A percentile compares a stretch with the other conserved stretches of the same genome.
These are phyloP conservation scores for Eucalyptus marginata DNA, from an alignment of 345 rosid species.

Conservation along the genomic window DNA sequence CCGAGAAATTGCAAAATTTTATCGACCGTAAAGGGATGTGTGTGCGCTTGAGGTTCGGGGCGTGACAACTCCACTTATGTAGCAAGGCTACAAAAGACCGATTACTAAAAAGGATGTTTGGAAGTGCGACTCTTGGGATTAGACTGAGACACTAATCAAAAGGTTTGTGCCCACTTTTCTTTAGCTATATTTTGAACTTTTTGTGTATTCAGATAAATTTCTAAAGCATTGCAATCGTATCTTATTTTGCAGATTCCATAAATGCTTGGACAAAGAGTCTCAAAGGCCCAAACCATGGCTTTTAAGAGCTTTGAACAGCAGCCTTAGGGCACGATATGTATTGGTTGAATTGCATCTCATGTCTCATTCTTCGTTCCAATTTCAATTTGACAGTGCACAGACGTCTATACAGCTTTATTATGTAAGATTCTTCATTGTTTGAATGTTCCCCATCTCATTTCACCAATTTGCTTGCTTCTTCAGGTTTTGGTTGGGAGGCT, in stretches of 20 bases:
- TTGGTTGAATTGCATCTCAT: neutral
- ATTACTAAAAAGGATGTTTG: conserved; percentile 84
- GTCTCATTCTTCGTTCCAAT: neutral
- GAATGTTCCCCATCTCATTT: neutral
- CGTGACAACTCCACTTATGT: conserved; percentile 84
- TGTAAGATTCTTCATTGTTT: neutral
- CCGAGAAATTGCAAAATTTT: no score
- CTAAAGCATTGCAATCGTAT: neutral
- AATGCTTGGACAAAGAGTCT: conserved; percentile 67
- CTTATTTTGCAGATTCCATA: conserved; percentile 51
- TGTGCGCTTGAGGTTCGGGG: no score
- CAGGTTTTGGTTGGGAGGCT: conserved; percentile 91
- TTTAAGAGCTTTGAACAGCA: conserved; percentile 70
- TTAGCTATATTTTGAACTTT: neutral
- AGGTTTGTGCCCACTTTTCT: conserved; percentile 26
- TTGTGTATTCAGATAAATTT: neutral
- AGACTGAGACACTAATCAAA: conserved; percentile 54
- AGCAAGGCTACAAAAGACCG: conserved; percentile 73
- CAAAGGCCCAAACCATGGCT: conserved; percentile 70
- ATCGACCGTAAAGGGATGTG: no score
- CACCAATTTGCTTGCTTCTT: neutral
- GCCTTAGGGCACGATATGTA: conserved; percentile 74
- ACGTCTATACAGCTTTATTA: neutral
- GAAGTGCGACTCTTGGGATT: conserved; percentile 93
- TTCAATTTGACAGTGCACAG: neutral